Evolutionary conservation across 805 yeast genomes (phyloP), one percentile per base, ranked within the genome.

Genomic region (Candida incommunis): DNA sequence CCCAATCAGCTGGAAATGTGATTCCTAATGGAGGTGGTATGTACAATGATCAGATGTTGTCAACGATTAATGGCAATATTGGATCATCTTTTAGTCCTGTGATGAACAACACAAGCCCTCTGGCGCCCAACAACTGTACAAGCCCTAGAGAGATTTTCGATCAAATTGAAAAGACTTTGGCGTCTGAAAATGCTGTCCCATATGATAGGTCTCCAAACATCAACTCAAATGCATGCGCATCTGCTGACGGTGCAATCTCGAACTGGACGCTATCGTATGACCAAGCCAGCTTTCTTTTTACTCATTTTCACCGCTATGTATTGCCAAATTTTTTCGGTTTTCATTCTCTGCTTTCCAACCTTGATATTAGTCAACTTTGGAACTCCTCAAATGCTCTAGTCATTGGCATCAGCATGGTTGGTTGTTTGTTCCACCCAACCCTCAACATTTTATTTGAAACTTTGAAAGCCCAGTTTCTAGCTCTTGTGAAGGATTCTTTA

Each of bases 301-400:
- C 57, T 13, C 73, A 65, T 46, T 80, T 80, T 53, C 71, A 75
- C 49, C 57, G 66, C 1, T 69, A 76, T 45, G 74, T 80, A 25
- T 65, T 80, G 1, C 78, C 78, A 9, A 83, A 78, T 52, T 60
- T 80, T 41, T 78, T 78, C 64, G 87, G 86, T 0, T 79, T 79
- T 16, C 37, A 31, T n/a, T 9, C 37, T 56, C 75, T 71, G 40
- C 63, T 78, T 2, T 65, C 76, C 1, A 63, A 68, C 41, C 68
- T 75, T 44, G 63, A 72, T 1, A 68, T 74, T 3, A 71, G 70
- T 4, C 59, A 58, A 2, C 61, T 76, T 5, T 78, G 83, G 80
- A 58, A 63, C 2, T 57, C 66, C 3, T 75, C 80, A 23, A 81
- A 82, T 0, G 60, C 79, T 4, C 60, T 80, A 29, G 70, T 79